phyloP scores from a whole-genome alignment of 2,329 filamentous ascomycete genomes.

The Xylaria multiplex region DNA sequence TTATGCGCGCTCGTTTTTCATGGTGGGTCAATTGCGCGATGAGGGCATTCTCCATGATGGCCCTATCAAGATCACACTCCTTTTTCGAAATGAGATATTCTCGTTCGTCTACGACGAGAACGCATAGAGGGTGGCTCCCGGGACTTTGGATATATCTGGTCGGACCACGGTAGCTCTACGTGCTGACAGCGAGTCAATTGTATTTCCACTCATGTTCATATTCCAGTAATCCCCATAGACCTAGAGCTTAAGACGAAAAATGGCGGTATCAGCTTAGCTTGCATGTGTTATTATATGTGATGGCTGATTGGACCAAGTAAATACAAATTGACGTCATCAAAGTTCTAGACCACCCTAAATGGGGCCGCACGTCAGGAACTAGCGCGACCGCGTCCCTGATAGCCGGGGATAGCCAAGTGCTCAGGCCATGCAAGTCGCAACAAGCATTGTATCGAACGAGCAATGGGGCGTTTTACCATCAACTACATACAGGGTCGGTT shows the following conservation, averaged over 20 bases:
- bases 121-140: no score
- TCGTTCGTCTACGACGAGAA: neutral
- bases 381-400: neutral
- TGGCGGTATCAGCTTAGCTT: no score
- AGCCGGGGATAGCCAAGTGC: neutral
- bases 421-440: no score
- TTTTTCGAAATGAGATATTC: neutral
- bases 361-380: slow-evolving; percentile 19
- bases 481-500: no score
- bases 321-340: slow-evolving; percentile 15
- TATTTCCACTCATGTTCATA: neutral
- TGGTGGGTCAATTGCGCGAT: neutral
- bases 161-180: neutral
- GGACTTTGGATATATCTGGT: neutral
- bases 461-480: neutral
- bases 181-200: neutral
- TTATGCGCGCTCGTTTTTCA: neutral
- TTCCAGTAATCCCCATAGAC: neutral
- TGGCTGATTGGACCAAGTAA: no score
- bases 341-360: slow-evolving; percentile 19
- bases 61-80: neutral
- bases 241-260: no score
- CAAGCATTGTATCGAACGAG: neutral
- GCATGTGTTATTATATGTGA: no score
- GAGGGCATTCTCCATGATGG: neutral